Conservation (phyloP, 169 alveolate species). For the Toxoplasma gondii region DNA sequence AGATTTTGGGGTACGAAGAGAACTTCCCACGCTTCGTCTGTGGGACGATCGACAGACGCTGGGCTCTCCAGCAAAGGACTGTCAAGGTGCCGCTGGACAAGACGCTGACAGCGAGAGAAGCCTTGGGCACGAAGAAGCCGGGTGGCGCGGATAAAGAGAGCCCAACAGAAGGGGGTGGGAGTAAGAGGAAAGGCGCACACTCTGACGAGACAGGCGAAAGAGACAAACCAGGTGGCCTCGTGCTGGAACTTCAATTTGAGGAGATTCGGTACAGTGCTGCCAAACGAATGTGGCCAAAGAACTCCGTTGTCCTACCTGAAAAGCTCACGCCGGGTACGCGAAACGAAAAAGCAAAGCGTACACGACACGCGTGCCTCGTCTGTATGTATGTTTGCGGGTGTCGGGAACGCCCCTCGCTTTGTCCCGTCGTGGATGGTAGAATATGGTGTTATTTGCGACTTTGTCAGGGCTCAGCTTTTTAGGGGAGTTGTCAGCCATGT, state of each 20-base stretch:
- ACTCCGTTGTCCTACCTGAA: neutral
- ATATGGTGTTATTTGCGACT: too few relatives aligned
- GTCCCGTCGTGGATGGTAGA: too few relatives aligned
- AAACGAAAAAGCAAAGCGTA: neutral
- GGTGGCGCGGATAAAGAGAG: neutral
- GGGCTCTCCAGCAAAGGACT: slow-evolving; percentile 63
- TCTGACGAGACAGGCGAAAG: slow-evolving; percentile 15
- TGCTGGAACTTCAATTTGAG: slow-evolving; percentile 25
- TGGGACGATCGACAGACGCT: slow-evolving; percentile 68
- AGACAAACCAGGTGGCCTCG: neutral
- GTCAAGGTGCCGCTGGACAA: slow-evolving; percentile 32
- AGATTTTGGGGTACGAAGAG: slow-evolving; percentile 57
- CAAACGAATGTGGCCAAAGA: neutral
- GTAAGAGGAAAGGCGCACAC: slow-evolving; percentile 2
- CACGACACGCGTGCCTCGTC: neutral
- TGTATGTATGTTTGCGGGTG: neutral
- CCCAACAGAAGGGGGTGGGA: neutral
- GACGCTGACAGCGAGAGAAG: neutral
- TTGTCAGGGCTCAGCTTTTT: too few relatives aligned
- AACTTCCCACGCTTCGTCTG: slow-evolving; percentile 68
- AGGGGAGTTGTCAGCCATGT: too few relatives aligned
- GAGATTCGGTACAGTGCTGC: slow-evolving; percentile 29
- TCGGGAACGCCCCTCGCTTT: neutral
- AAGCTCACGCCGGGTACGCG: neutral
- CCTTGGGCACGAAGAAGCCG: neutral